Evolutionary conservation across 1,284 basidiomycete genomes (phyloP), one percentile per base, ranked within the genome.

Genomic region (Phylloboletellus chloephorus): DNA sequence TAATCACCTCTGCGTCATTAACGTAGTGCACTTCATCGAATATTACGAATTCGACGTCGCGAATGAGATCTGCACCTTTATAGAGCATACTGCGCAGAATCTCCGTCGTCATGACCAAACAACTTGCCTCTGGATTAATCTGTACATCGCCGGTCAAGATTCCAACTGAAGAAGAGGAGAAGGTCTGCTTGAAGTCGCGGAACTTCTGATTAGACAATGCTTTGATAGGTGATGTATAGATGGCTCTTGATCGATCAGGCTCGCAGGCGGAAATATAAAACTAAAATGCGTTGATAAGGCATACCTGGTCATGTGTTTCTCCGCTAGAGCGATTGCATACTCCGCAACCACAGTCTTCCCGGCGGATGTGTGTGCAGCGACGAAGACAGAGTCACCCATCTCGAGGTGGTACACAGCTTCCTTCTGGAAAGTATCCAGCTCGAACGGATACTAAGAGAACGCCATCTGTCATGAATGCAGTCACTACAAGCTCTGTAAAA

Each of bases 11-110:
- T 12, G 92, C 89, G 63, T 99, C 96, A 61, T 98, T 99, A 44
- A 99, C 94, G 63, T 99, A 99, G 67, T 99, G 96, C 10, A 99
- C 96, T 63, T 99, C 96, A 62, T 99, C 96, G 57, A 99, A 99
- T 50, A 99, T 96, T 19, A 99, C 96, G 61, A 98, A 99, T 61
- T 98, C 96, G 32, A 99, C 94, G 63, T 99, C 96, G 32, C 96
- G 80, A 54, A 99, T 98, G 22, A 99, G 72, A 66, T 98, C 96
- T 11, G 96, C 96, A 4, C 96, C 96, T 63, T 96, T 96, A 71
- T 98, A 97, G 22, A 97, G 75, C 96, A 99, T 98, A 61, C 91
- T 96, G 52, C 96, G 77, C 53, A 99, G 64, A 61, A 99, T 98
- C 66, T 99, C 96, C n/a, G 96, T 99, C 7, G 92, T 94, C 92